Conservation (phyloP, 2,329 filamentous ascomycete species). For the Dactylellina haptotyla region DNA sequence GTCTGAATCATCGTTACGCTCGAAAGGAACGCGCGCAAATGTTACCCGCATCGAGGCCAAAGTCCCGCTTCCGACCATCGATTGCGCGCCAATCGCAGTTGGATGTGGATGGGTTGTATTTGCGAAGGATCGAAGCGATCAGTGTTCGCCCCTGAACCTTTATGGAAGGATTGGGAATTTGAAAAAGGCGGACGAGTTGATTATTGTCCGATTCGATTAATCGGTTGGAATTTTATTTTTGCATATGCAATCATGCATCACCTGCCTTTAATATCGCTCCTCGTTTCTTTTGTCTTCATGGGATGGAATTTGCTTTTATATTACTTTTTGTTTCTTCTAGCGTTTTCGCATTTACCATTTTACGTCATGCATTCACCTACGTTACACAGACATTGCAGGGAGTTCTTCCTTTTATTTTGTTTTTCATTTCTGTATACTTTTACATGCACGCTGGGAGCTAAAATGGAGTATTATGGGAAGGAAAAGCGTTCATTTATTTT, state of each 20-base stretch:
- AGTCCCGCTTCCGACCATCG: constrained; percentile 37
- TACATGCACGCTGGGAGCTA: not conserved
- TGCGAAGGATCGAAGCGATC: constrained; percentile 47
- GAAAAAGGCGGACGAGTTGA: constrained; percentile 42
- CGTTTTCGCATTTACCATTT: not conserved
- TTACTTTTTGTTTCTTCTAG: not conserved
- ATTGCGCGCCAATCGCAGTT: constrained; percentile 38
- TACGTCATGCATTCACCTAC: not conserved
- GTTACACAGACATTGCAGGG: not conserved
- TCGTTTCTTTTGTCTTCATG: not conserved
- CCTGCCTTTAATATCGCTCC: not conserved
- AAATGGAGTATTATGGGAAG: not conserved
- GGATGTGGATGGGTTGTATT: constrained; percentile 49
- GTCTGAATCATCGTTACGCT: constrained; percentile 11
- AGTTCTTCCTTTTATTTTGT: not conserved
- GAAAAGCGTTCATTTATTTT: not conserved
- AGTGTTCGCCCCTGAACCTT: constrained; percentile 36
- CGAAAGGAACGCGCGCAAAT: not conserved
- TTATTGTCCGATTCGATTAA: constrained; percentile 48
- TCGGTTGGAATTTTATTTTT: not conserved
- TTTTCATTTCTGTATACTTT: not conserved
- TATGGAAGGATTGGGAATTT: constrained; percentile 42
- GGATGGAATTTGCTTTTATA: not conserved
- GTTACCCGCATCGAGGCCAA: constrained; percentile 12
- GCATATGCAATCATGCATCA: not conserved